These are phyloP conservation scores for Epichloe typhina DNA, from an alignment of 2,329 filamentous ascomycete species.

Conservation along the genomic window DNA sequence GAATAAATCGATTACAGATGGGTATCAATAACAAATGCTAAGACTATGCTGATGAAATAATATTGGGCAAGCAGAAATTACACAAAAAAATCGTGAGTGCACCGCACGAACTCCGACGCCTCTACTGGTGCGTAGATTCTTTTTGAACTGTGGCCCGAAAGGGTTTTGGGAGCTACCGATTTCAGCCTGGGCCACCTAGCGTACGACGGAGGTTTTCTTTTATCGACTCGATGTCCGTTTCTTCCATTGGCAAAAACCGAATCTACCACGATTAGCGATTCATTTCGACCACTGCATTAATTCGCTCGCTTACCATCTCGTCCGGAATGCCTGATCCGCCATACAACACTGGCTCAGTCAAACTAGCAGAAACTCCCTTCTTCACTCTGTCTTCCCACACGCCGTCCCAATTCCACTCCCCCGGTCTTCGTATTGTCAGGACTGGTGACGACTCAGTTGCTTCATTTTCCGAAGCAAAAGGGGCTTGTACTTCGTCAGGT, in stretches of 20 bases:
- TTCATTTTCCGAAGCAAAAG: not conserved
- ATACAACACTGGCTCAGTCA: slow-evolving; percentile 69
- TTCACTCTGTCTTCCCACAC: slow-evolving; percentile 88
- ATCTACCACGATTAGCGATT: slow-evolving; percentile 32
- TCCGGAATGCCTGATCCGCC: slow-evolving; percentile 49
- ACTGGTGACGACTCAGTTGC: slow-evolving; percentile 2
- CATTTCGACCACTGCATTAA: not conserved
- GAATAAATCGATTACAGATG: not conserved
- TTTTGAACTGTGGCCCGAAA: not conserved
- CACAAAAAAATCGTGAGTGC: not conserved
- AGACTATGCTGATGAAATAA: not conserved
- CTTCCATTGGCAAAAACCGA: slow-evolving; percentile 52
- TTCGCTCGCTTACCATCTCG: slow-evolving; percentile 50
- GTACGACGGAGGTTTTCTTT: slow-evolving; percentile 46
- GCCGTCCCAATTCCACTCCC: slow-evolving; percentile 95
- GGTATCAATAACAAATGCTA: slow-evolving; percentile 4
- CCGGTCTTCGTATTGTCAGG: slow-evolving; percentile 31
- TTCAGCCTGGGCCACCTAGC: slow-evolving; percentile 21
- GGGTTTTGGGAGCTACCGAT: not conserved
- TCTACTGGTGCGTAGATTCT: too few relatives aligned
- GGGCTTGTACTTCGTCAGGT: not conserved
- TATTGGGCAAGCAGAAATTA: not conserved
- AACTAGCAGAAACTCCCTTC: slow-evolving; percentile 61
- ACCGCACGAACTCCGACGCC: too few relatives aligned
- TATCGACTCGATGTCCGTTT: slow-evolving; percentile 41